Base-by-base conservation (phyloP, 1,284 basidiomycete genomes). In the Cryptococcus amylolentus region DNA sequence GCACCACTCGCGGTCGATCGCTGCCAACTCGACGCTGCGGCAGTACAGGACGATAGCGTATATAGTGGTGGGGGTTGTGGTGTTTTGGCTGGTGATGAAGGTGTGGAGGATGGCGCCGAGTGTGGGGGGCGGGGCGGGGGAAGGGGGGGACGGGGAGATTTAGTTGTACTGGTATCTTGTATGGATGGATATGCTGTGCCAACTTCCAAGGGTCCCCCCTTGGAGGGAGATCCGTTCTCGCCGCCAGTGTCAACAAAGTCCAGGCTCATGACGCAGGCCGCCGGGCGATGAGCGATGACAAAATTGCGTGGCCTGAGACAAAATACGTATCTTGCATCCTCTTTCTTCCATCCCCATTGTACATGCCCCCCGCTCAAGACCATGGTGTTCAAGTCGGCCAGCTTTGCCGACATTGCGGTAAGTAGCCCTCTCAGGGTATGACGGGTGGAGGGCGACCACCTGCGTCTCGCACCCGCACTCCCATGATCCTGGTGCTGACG, bases 31-130 rank as follows among this genome's bases (percentile, higher is more conserved):
- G 37, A 70, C 71, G 3, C 51, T 73, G 20, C 46, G 74, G 40
- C 74, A 76, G 58, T 76, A 76, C 55, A 60, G 74, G 42, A 69
- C 63, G 12, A 73, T 76, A 23, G 71, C 69, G 18, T 75, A 72
- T 54, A 62, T 75, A 37, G 71, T 76, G 40, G 63, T 65, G 20
- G 70, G 53, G 2, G 57, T 76, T 13, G 65, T 76, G 8, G 48
- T 62, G 1, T 55, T 76, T 12, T 76, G 74, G 74, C 55, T 76
- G 23, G 27, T 75, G 3, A 42, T 69, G 54, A 71, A 70, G 58
- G 13, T 76, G 23, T 75, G 70, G 68, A 56, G 56, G n/a, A 56
- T 56, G n/a, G 62, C 61, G 13, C 49, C 56, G 26, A 49, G 42
- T 9, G 42, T 10, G 8, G 18, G 42, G 42, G 12, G 16, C 10